A percentile compares a stretch with the other conserved stretches of the same genome.
phyloP scores from a whole-genome alignment of 2,329 filamentous ascomycete genomes.

The Hymenoscyphus occultus region DNA sequence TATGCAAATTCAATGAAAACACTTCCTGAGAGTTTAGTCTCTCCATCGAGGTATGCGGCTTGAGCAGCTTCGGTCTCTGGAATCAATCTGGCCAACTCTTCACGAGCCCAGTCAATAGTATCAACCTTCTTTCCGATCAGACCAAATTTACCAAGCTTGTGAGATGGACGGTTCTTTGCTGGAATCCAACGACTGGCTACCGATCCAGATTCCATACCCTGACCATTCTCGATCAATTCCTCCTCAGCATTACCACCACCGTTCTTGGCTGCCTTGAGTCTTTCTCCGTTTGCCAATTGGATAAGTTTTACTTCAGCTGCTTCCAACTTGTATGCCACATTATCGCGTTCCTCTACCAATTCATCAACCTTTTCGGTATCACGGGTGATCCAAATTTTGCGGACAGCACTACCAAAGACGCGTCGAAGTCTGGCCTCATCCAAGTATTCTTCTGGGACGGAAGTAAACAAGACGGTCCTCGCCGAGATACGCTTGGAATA shows the following conservation, averaged over 20 bases:
- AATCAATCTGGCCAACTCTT: constrained; percentile 71
- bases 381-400: constrained; percentile 78
- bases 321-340: constrained; percentile 78
- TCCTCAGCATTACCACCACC: constrained; percentile 44
- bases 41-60: constrained; percentile 60
- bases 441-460: constrained; percentile 76
- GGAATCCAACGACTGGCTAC: constrained; percentile 74
- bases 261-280: constrained; percentile 66
- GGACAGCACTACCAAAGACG: constrained; percentile 79
- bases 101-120: constrained; percentile 85
- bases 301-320: constrained; percentile 84
- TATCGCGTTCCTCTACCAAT: constrained; percentile 76
- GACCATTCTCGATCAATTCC: constrained; percentile 41
- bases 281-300: constrained; percentile 69
- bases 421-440: constrained; percentile 72
- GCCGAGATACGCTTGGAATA: constrained; percentile 86
- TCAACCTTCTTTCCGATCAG: constrained; percentile 86
- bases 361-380: constrained; percentile 76
- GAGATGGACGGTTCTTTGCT: constrained; percentile 70
- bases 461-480: constrained; percentile 83
- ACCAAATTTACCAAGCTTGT: constrained; percentile 65
- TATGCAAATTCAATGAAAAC: constrained; percentile 89
- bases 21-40: constrained; percentile 57
- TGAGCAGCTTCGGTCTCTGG: constrained; percentile 69
- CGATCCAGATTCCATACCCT: constrained; percentile 65